Evolutionary conservation across 1,139 yeast genomes (phyloP), one percentile per base, ranked within the genome.

Genomic region (Suhomyces panamericanus): DNA sequence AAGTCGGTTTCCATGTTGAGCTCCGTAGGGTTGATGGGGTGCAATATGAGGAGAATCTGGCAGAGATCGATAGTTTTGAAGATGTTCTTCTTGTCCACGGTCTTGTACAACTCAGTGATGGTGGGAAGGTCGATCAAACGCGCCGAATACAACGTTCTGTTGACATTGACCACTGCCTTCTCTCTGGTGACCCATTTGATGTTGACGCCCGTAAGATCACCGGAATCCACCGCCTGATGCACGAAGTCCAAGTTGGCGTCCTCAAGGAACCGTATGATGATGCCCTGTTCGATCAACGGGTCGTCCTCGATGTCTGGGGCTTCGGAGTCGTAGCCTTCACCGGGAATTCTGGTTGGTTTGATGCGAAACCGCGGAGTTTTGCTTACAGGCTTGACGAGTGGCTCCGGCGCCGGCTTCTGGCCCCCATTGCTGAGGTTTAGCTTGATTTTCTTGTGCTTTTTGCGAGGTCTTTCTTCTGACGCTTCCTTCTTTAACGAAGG

Each of bases 241-340:
- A 93, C 80, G 52, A 79, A 81, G 52, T 88, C 96, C 41, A 88
- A 66, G 54, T 86, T 89, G 27, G 83, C 77, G 53, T 89, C 96
- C 16, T 93, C 87, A 10, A 87, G 60, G 69, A 93, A 85, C 41
- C 99, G 73, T 39, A 93, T 64, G 1, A 90, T 73, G 3, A 93
- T 77, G 0, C 95, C 96, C 53, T 87, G 95, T 59, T 93, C 98
- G 22, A 90, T 71, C 53, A 89, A 69, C 0, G 99, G 99, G 59
- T 93, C 98, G 48, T 90, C 97, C 62, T 93, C 99, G 36, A 89
- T 70, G 56, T 93, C 98, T 1, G 97, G 96, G 10, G 96, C 98
- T 58, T 93, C 99, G 1, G 96, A 87, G 60, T 93, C 99, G 63
- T 93, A 93, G 0, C 98, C 98, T 55, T 91, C 96, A 1, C 96